Percentiles rank a stretch among this genome's conserved stretches.
These are phyloP conservation scores for Chrysopogon serrulatus DNA, from an alignment of 176 grass and related monocot species.

Conservation along the genomic window DNA sequence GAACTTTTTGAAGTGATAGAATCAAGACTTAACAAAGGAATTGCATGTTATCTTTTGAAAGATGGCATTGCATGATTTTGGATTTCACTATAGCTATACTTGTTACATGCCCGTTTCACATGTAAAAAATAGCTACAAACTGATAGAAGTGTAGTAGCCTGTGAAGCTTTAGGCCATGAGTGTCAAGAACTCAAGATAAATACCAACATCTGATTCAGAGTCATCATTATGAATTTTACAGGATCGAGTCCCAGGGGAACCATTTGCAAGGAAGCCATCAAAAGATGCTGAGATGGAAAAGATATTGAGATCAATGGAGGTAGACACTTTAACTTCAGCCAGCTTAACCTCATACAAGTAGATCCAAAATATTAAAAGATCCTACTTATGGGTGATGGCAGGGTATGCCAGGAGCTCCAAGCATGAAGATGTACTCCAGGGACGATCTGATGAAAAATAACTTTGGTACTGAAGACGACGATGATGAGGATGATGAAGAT, in stretches of 20 bases:
- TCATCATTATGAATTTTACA: neutral
- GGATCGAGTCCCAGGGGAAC: constrained; percentile 78
- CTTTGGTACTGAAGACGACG: constrained; percentile 51
- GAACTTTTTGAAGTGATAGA: neutral
- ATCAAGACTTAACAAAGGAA: neutral
- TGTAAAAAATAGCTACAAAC: neutral
- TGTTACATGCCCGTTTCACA: neutral
- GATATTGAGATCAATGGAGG: constrained; percentile 89
- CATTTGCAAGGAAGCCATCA: constrained; percentile 77
- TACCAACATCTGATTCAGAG: neutral
- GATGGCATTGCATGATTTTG: neutral
- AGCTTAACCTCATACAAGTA: neutral
- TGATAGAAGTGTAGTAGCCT: neutral
- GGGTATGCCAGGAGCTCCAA: constrained; percentile 86
- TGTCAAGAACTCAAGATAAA: neutral
- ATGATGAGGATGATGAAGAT: constrained; percentile 69
- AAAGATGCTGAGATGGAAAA: constrained; percentile 95
- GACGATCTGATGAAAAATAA: constrained; percentile 96
- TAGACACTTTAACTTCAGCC: constrained; percentile 16
- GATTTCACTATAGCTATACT: neutral
- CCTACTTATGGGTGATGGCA: constrained; percentile 17
- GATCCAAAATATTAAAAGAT: neutral
- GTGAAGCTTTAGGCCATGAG: neutral
- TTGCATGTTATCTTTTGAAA: neutral
- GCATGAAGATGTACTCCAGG: constrained; percentile 97